Conservation (phyloP, 1,139 yeast species). For the Geotrichum fermentans region DNA sequence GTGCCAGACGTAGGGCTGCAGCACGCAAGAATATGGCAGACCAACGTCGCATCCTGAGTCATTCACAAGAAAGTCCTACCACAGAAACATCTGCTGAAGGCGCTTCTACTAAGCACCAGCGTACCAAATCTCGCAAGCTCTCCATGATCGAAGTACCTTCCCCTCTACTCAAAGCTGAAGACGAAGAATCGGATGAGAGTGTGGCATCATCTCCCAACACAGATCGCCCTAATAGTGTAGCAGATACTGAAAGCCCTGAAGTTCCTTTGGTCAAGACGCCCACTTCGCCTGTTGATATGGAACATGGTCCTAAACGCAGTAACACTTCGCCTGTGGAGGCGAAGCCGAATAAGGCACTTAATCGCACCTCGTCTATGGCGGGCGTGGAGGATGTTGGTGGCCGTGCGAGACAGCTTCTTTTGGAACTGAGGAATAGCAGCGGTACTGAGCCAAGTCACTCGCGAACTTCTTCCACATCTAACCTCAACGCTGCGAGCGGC, state of each 20-base stretch:
- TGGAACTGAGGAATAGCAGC: constrained; percentile 45
- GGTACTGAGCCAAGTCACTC: constrained; percentile 5
- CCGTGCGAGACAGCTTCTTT: constrained; percentile 57
- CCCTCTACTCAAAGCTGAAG: neutral
- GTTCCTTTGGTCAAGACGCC: neutral
- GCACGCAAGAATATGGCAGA: constrained; percentile 46
- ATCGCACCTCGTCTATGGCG: constrained; percentile 39
- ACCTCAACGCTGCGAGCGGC: constrained; percentile 6
- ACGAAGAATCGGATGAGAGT: neutral
- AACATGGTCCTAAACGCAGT: neutral
- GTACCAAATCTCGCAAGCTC: neutral
- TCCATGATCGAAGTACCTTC: constrained; percentile 1
- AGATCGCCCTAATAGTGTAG: neutral
- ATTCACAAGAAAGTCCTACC: constrained; percentile 9
- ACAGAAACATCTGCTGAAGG: neutral
- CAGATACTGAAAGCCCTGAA: neutral
- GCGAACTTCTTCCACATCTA: constrained; percentile 1
- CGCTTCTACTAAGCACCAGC: neutral
- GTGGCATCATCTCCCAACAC: neutral
- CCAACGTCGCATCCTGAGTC: constrained; percentile 24
- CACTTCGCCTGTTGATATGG: neutral
- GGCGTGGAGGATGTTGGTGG: constrained; percentile 46
- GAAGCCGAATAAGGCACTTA: too few species aligned
- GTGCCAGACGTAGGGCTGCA: constrained; percentile 78
- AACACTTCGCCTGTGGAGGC: neutral